Evolutionary conservation across 2,329 filamentous ascomycete genomes (phyloP), one percentile per base, ranked within the genome.

Genomic region (Venturia oleaginea): DNA sequence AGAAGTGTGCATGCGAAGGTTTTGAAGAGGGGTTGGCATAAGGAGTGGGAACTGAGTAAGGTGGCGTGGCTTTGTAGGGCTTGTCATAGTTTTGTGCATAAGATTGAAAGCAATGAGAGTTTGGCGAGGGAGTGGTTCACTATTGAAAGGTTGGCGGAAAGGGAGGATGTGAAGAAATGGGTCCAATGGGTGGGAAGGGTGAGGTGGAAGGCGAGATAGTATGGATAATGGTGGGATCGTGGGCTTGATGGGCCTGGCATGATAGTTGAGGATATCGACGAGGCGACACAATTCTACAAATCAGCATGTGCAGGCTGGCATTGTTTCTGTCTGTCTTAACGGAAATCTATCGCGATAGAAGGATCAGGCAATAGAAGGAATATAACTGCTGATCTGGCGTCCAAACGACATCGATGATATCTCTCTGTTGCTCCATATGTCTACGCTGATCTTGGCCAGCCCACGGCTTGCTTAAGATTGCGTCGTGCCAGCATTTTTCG

Each of bases 11-110:
- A 95, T 74, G 86, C 83, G 8, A 91, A 91, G 72, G 90, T 84
- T 3, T 73, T 91, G 46, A 91, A 89, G 78, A 80, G 90, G 51
- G 88, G 88, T 0, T 95, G 91, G 91, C 89, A 92, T 32, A 82
- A 83, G 3, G 84, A 86, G 67, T 89, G 90, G 73, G 84, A 86
- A 76, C 73, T 95, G 74, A 85, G 90, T 70, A 91, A 86, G 72
- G 91, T 94, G 24, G 91, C 91, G 11, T 65, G 15, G 91, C 76
- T 96, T 68, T 95, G 91, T 75, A 81, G 90, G 61, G 88, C 90
- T 2, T 96, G 91, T 71, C 91, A 96, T 78, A 84, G 83, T 51
- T 92, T 91, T 72, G 90, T 95, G 72, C 91, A 95, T 78, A 78
- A 84, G 46, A 84, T 92, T 71, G 87, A 85, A 40, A 80, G 77